Conservation (phyloP, 805 yeast species). For the Ogataea paraovalis region DNA sequence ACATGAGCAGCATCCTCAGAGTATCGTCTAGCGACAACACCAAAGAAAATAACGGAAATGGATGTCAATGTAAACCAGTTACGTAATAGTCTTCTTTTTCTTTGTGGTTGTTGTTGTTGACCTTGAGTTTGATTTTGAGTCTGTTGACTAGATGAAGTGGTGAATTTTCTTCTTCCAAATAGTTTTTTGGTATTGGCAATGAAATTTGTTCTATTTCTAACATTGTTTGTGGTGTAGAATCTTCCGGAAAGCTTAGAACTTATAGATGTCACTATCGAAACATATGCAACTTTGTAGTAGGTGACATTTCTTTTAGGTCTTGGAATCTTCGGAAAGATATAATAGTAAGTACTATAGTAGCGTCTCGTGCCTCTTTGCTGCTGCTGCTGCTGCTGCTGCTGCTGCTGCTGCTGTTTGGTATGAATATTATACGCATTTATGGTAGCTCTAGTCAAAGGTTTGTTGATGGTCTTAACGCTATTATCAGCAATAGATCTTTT, state of each 20-base stretch:
- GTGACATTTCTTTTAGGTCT: conserved; percentile 52
- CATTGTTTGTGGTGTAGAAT: conserved; percentile 9
- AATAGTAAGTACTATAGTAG: conserved; percentile 22
- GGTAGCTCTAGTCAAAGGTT: conserved; percentile 26
- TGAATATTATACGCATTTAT: conserved; percentile 17
- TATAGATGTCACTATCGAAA: conserved; percentile 20
- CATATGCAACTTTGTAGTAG: conserved; percentile 36
- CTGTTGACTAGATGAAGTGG: conserved; percentile 4
- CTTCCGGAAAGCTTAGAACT: conserved; percentile 19
- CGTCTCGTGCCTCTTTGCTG: conserved; percentile 9
- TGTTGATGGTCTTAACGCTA: conserved; percentile 11
- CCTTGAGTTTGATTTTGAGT: not conserved
- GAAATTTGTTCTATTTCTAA: conserved; percentile 11
- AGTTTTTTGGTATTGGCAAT: conserved; percentile 28
- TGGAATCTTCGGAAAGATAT: conserved; percentile 51
- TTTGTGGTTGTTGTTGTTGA: conserved; percentile 6
- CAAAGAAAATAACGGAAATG: conserved; percentile 48
- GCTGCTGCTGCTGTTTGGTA: conserved; percentile 1
- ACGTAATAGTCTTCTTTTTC: conserved; percentile 13
- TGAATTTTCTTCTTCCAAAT: conserved; percentile 12
- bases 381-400: conserved; percentile 14
- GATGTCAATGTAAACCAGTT: conserved; percentile 56
- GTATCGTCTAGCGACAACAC: conserved; percentile 42
- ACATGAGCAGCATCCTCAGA: conserved; percentile 4
- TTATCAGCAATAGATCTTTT: conserved; percentile 3